Base-by-base conservation (phyloP, 345 rosid species). In the Aquilaria malaccensis region DNA sequence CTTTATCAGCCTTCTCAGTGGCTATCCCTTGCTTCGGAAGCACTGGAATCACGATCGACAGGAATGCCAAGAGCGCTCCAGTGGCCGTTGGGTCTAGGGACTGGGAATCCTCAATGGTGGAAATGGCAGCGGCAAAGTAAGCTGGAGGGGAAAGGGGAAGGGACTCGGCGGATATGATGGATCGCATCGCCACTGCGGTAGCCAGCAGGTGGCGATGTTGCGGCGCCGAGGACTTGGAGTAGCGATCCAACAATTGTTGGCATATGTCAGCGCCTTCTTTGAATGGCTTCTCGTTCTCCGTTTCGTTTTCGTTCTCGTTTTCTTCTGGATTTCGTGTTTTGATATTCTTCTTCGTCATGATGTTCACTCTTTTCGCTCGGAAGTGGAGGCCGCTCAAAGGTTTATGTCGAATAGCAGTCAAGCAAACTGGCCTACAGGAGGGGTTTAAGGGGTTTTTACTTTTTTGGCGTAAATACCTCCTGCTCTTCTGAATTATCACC, bases 131-230 rank as follows among this genome's bases (percentile, higher is more conserved):
- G 14, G 86, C 81, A 64, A 93, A 89, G 82, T 87, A 93, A 50
- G 94, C 76, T 0, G 81, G 15, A 11, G 91, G 84, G 4, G 80
- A 67, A 6, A 84, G 79, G 2, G 91, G 84, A 9, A 83, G 80
- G 41, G 83, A 79, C 62, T 86, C 96, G 4, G 92, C 61, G 31
- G 76, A 59, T 67, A 94, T 96, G 10, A 90, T 86, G 33, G 99
- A 85, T 56, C 95, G 96, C 77, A 88, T 83, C 22, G 99, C 88
- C 49, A 83, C 93, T 43, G 95, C 88, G 30, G 94, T 81, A 61
- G 98, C 98, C 49, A 89, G 72, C 51, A 92, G 93, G 74, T 92
- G 98, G 63, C 91, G 83, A 72, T 90, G 96, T 66, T 94, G 97
- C 0, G 84, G 72, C 50, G 99, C 97, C 1, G 96, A 73, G 45